Evolutionary conservation across 2,329 filamentous ascomycete species (phyloP).

Genomic region (Arthrobotrys sphaeroides): DNA sequence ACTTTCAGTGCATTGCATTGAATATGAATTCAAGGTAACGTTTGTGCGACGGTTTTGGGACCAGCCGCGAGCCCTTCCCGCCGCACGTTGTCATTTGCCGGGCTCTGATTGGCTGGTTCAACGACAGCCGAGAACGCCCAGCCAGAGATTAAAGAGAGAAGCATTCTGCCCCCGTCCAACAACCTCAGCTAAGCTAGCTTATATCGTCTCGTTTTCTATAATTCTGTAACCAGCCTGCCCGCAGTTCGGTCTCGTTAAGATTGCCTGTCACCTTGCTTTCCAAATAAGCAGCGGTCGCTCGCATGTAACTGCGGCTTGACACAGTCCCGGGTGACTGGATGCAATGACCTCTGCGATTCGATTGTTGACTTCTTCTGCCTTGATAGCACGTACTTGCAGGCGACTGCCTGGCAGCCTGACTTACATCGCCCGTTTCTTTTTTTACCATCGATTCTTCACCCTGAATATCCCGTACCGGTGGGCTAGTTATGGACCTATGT

Average conservation of each 20-base stretch:
- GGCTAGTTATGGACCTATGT: too few relatives aligned
- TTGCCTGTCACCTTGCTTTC: neutral
- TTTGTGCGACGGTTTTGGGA: conserved; percentile 18
- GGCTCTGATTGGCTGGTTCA: conserved; percentile 12
- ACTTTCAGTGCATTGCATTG: too few relatives aligned
- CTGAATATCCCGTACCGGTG: neutral
- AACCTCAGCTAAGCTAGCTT: neutral
- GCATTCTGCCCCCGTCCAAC: conserved; percentile 20
- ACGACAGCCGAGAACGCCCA: conserved; percentile 40
- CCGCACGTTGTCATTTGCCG: conserved; percentile 25
- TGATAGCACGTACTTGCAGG: conserved; percentile 7
- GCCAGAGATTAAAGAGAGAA: conserved; percentile 26
- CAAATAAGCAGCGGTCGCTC: neutral
- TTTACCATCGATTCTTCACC: conserved; percentile 28
- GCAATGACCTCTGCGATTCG: conserved; percentile 10
- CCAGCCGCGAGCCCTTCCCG: conserved; percentile 20
- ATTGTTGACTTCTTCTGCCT: conserved; percentile 30
- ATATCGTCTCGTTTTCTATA: neutral
- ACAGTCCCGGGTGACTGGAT: neutral
- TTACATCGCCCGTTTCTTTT: conserved; percentile 27
- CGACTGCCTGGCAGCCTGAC: conserved; percentile 38
- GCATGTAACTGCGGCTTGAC: conserved; percentile 24
- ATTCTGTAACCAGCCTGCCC: conserved; percentile 15
- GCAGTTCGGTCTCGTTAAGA: neutral
- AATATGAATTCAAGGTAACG: too few relatives aligned